phyloP scores from a whole-genome alignment of 345 rosid species.

The Microcos paniculata region DNA sequence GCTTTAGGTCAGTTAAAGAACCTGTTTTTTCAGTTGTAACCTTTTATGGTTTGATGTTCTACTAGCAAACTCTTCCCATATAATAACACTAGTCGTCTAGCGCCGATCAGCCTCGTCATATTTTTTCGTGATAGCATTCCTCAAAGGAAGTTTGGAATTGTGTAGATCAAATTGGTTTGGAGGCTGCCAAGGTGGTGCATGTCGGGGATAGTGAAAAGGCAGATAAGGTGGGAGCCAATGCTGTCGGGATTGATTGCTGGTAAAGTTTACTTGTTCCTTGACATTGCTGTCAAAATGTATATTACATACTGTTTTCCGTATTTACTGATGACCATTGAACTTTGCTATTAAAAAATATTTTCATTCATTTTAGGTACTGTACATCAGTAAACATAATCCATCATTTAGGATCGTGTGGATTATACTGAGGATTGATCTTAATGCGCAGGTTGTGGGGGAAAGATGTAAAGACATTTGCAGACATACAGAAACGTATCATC shows the following conservation, averaged over 20 bases:
- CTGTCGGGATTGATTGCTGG: conserved; percentile 81
- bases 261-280: conserved; percentile 19
- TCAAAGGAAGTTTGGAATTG: neutral
- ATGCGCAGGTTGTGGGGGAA: conserved; percentile 76
- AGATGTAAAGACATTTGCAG: conserved; percentile 69
- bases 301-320: neutral
- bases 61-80: no score
- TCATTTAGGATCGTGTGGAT: neutral
- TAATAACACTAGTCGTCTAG: neutral
- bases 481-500: conserved; percentile 47
- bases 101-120: neutral
- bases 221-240: conserved; percentile 74
- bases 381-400: neutral
- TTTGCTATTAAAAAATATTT: neutral
- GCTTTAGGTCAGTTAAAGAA: conserved; percentile 58
- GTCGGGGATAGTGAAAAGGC: conserved; percentile 78
- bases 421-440: conserved; percentile 1
- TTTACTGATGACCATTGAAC: neutral
- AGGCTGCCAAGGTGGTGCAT: conserved; percentile 62
- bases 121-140: neutral
- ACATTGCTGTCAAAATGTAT: neutral
- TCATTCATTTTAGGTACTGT: neutral
- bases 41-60: no score
- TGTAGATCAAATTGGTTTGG: conserved; percentile 55
- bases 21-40: no score